Conservation (phyloP, 306 rosid genomes). For the Styphnolobium japonicum region DNA sequence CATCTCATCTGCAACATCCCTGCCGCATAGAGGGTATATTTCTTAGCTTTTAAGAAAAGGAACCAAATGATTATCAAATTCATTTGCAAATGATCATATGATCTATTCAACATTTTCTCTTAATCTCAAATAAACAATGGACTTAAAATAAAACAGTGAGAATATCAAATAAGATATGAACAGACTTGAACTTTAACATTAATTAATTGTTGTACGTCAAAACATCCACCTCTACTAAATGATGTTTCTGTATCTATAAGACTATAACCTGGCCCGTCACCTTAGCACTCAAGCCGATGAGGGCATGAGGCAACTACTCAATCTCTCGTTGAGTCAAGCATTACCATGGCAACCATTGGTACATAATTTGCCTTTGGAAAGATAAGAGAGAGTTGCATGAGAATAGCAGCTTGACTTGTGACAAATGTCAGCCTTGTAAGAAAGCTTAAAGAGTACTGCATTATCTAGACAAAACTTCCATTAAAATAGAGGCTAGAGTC, state of each 20-base stretch:
- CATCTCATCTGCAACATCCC: conserved; percentile 44
- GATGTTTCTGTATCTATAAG: neutral
- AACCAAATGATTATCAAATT: neutral
- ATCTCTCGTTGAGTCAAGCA: neutral
- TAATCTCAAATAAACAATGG: neutral
- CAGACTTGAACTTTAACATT: neutral
- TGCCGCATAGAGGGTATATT: conserved; percentile 25
- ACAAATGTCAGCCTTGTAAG: neutral
- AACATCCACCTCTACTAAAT: neutral
- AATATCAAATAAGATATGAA: neutral
- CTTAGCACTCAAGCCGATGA: neutral
- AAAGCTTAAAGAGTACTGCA: neutral
- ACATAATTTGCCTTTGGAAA: neutral
- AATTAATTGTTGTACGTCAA: neutral
- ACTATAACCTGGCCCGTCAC: neutral
- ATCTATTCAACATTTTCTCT: neutral
- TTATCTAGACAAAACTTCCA: neutral
- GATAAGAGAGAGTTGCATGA: neutral
- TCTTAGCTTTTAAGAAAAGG: conserved; percentile 8
- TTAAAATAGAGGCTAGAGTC: neutral
- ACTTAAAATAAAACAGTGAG: neutral
- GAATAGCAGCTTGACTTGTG: neutral
- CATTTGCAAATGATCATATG: conserved; percentile 10
- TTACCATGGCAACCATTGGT: neutral
- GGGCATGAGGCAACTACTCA: no score